Evolutionary conservation across 1,139 yeast species (phyloP).

Genomic region (Kodamaea ohmeri): DNA sequence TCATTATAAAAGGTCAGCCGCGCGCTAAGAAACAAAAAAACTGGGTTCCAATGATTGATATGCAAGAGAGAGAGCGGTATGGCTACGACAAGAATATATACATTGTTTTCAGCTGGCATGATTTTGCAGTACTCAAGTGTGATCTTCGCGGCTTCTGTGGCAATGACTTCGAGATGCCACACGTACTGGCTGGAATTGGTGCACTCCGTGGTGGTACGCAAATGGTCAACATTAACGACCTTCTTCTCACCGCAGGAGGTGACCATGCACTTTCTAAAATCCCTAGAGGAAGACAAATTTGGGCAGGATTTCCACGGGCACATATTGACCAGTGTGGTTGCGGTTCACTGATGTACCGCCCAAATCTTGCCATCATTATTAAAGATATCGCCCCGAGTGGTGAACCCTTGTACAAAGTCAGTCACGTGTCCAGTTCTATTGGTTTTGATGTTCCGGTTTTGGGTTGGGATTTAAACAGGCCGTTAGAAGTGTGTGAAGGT

Average conservation of each 20-base stretch:
- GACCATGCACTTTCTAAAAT: constrained; percentile 4
- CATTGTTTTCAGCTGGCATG: constrained; percentile 40
- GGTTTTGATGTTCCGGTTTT: constrained; percentile 28
- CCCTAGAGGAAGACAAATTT: constrained; percentile 23
- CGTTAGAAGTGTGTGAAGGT: constrained; percentile 17
- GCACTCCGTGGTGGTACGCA: constrained; percentile 29
- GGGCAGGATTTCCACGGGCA: constrained; percentile 29
- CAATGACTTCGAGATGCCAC: constrained; percentile 22
- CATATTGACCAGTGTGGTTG: constrained; percentile 28
- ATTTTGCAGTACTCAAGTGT: constrained; percentile 33
- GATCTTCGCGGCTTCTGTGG: constrained; percentile 26
- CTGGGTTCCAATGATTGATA: constrained; percentile 44
- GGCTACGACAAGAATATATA: constrained; percentile 30
- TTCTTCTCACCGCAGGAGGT: constrained; percentile 8
- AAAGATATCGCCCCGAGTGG: constrained; percentile 15
- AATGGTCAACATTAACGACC: constrained; percentile 19
- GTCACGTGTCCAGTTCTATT: constrained; percentile 33
- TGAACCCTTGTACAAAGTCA: constrained; percentile 18
- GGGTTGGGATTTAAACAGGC: constrained; percentile 21
- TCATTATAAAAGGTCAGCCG: constrained; percentile 23
- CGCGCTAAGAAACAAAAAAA: constrained; percentile 35
- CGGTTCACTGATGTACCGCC: constrained; percentile 25
- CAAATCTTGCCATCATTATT: constrained; percentile 25
- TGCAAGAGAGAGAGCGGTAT: constrained; percentile 18
- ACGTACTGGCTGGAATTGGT: constrained; percentile 17